A percentile compares a stretch with the other conserved stretches of the same genome.
Conservation (phyloP, 805 yeast species). For the Saccharomycopsis sp. region DNA sequence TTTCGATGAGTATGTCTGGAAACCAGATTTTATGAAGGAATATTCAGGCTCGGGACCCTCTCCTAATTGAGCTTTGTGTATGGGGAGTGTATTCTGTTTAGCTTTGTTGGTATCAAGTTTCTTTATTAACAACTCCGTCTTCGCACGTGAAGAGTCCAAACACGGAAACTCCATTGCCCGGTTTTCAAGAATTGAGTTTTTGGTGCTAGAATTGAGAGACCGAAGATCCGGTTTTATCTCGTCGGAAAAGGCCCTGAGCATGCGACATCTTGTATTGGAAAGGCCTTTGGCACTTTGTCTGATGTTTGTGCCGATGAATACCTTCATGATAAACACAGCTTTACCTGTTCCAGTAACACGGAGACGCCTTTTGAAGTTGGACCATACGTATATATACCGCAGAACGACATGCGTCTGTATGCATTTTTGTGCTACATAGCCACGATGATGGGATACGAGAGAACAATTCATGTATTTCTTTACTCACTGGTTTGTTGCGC, state of each 20-base stretch:
- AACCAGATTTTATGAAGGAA: conserved; percentile 62
- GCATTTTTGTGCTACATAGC: too few species aligned
- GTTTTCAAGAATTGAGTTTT: background rate
- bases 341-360: too few species aligned
- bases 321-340: too few species aligned
- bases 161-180: conserved; percentile 65
- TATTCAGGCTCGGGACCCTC: conserved; percentile 86
- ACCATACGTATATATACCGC: too few species aligned
- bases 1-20: conserved; percentile 45
- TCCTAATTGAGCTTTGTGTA: conserved; percentile 27
- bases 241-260: background rate
- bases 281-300: background rate
- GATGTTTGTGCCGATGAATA: background rate
- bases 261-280: background rate
- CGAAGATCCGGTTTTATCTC: background rate
- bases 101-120: background rate
- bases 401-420: too few species aligned
- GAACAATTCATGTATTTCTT: too few species aligned
- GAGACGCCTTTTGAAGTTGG: too few species aligned
- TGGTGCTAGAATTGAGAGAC: background rate
- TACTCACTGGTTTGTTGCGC: too few species aligned
- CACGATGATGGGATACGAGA: too few species aligned
- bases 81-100: background rate
- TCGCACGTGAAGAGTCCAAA: conserved; percentile 39
- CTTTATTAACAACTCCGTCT: conserved; percentile 29